Evolutionary conservation across 129 eudicot species (phyloP), one percentile per base, ranked within the genome.

Genomic region (Cynara cardunculus): DNA sequence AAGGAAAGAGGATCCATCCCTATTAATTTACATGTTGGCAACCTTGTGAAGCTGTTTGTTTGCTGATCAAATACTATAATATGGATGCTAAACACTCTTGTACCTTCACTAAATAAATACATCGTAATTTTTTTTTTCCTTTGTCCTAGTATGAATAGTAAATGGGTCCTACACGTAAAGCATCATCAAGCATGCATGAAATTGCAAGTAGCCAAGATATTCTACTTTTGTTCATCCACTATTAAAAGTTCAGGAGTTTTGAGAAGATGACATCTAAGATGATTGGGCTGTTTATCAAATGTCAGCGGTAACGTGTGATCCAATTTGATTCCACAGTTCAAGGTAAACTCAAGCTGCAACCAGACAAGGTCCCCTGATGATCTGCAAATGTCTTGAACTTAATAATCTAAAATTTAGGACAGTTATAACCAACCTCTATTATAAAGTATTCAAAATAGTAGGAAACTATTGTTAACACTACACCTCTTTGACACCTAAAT

Each of bases 401-500:
- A 24, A 25, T 25, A 22, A 46, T 16, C 72, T 34, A 35, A 10
- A 25, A 39, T 9, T 35, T 39, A 13, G 66, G 39, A 73, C 25
- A 26, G n/a, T 39, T 19, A 56, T 56, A 24, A 26, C 28, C 28
- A 64, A 64, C 14, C 80, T 76, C 72, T 32, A 41, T 46, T 16
- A 44, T 32, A 69, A 18, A 25, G 61, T 49, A 78, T 30, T 30
- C 69, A 69, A 44, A 4, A 26, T 75, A 46, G 32, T 67, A n/a
- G 8, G 18, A 67, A 4, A 21, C 32, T 19, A 69, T 10, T 27
- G 41, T 67, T 25, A 53, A n/a, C 3, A 11, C 64, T 65, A 18
- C 73, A 25, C 82, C 82, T 25, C 22, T 67, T 68, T 68, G 68
- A 78, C 67, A 65, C 75, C 21, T 6, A 49, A 19, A 27, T 18